Conservation (phyloP, 257 asterid species). For the Asclepias syriaca region DNA sequence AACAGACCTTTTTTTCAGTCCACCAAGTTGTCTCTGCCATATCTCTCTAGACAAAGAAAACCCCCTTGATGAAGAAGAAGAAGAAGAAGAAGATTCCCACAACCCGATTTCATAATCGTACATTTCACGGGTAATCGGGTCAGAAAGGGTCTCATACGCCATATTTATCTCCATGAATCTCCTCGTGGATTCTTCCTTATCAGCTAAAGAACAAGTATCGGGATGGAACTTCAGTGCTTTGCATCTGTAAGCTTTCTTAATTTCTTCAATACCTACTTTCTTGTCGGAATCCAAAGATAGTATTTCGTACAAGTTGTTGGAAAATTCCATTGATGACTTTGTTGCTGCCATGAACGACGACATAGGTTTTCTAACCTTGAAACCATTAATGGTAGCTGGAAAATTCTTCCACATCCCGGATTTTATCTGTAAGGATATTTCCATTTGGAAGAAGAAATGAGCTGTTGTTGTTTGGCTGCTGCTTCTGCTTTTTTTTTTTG, state of each 20-base stretch:
- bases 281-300: constrained; percentile 28
- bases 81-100: not conserved
- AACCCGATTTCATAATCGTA: constrained; percentile 33
- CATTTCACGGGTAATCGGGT: constrained; percentile 28
- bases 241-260: constrained; percentile 44
- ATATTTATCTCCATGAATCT: constrained; percentile 35
- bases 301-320: constrained; percentile 28
- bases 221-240: constrained; percentile 49
- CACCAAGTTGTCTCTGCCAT: constrained; percentile 54
- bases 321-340: not conserved
- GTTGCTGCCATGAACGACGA: not conserved
- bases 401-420: not conserved
- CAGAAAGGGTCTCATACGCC: constrained; percentile 45
- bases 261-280: constrained; percentile 37
- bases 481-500: not conserved
- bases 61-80: too few species aligned
- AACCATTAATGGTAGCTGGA: not conserved
- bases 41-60: constrained; percentile 27
- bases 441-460: not conserved
- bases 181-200: constrained; percentile 33
- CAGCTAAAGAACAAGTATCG: constrained; percentile 25
- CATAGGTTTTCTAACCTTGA: not conserved
- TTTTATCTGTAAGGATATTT: not conserved
- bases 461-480: not conserved
- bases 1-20: constrained; percentile 27